Evolutionary conservation across 2,329 filamentous ascomycete genomes (phyloP), one percentile per base, ranked within the genome.

Genomic region (Sporothrix inflata): DNA sequence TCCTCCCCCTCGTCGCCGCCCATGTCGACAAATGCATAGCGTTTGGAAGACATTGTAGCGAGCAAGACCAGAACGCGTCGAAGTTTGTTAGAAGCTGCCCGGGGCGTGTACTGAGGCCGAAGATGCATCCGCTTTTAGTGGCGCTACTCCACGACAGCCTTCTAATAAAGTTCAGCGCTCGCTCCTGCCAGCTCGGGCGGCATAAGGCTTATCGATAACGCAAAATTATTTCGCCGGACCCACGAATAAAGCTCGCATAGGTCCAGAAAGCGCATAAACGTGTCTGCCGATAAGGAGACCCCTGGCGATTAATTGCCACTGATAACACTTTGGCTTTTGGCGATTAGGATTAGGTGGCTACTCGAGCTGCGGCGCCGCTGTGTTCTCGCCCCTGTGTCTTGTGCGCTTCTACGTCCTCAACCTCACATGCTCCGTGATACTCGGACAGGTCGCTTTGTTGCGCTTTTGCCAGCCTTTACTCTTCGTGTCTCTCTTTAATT

Each of bases 21-120:
- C 90, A 92, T 92, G 8, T 89, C 86, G 74, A 92, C 81, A 76
- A 92, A 87, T 8, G 89, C 88, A 79, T 91, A 92, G 77, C 87
- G 88, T 79, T 91, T 91, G 63, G 83, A 83, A 21, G 79, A 76
- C 78, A 80, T 80, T 1, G 7, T 71, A 16, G 4, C 3, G 6
- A 4, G 4, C 21, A 12, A 14, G 21, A 3, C 27, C 8, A 12
- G 21, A 4, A 16, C 27, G 27, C 2, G 14, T 19, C 14, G 27
- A 7, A 34, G 3, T 16, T 7, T 9, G 19, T 0, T 8, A 21
- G 19, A 49, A 49, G 19, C 47, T 14, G 30, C 1, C 4, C 27
- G 14, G 19, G 7, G 53, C 30, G 53, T 9, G 16, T 40, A 45
- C 61, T 40, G 42, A 40, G 42, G 30, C 12, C n/a, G 27, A 42